phyloP scores from a whole-genome alignment of 2,329 filamentous ascomycete species.

The Blastomyces gilchristii region DNA sequence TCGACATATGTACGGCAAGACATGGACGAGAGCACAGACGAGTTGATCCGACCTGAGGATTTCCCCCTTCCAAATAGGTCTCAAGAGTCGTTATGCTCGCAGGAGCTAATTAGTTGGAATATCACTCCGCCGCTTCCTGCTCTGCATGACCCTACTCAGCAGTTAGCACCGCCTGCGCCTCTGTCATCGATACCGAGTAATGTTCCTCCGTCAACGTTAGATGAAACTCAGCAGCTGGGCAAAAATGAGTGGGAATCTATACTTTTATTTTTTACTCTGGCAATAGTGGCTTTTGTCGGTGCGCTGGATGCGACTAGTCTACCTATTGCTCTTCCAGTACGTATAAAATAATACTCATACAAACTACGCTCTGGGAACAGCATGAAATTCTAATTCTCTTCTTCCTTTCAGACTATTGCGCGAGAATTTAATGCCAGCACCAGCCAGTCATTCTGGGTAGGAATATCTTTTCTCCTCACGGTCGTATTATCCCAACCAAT shows the following conservation, averaged over 20 bases:
- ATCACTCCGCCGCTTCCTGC: conserved; percentile 1
- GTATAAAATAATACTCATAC: background rate
- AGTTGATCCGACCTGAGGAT: conserved; percentile 1
- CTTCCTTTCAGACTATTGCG: conserved; percentile 32
- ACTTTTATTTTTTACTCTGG: conserved; percentile 40
- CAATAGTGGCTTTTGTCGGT: conserved; percentile 43
- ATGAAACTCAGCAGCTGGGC: background rate
- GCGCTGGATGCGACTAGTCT: conserved; percentile 53
- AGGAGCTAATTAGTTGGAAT: background rate
- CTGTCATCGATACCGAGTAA: background rate
- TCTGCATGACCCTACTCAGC: background rate
- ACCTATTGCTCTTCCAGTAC: conserved; percentile 42
- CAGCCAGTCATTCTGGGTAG: conserved; percentile 53
- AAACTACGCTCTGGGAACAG: background rate
- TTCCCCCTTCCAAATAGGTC: conserved; percentile 4
- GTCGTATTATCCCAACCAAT: conserved; percentile 36
- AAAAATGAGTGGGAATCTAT: conserved; percentile 23
- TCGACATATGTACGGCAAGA: background rate
- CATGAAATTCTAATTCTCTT: background rate
- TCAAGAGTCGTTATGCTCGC: background rate
- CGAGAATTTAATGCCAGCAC: conserved; percentile 38
- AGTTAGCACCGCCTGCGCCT: background rate
- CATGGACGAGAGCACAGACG: conserved; percentile 3
- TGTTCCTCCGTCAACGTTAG: background rate
- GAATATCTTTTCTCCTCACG: conserved; percentile 46